Base-by-base conservation (phyloP, 805 yeast species). In the Candida pini region DNA sequence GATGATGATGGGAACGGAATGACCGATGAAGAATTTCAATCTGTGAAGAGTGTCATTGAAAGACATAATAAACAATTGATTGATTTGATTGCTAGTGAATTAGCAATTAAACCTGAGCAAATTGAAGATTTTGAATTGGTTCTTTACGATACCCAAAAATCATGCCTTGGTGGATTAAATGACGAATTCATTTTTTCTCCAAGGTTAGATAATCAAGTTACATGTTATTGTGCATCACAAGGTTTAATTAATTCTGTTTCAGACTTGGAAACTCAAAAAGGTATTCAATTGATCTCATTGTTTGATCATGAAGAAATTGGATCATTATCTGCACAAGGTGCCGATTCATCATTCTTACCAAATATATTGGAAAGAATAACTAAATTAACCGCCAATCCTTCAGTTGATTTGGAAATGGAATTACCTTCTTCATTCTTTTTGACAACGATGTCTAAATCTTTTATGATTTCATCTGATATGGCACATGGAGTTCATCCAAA, bases 231-330 rank as follows among this genome's bases (percentile, higher is more conserved):
- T 34, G 84, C 96, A 2, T 63, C 80, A 26, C 72, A 69, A 39
- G 97, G 86, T 6, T 63, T 90, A 31, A 62, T 84, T 26, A 72
- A 71, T 37, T 60, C 73, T 0, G 22, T 52, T 2, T 23, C 35
- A 0, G 22, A 33, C 9, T 56, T 81, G 27, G 60, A 54, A 1
- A 47, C 60, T 1, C 81, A 76, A 37, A 43, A 63, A 2, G 81
- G 85, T 28, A 77, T 87, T 27, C 78, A 82, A 52, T 57, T 89
- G 53, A 69, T 88, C 35, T 79, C 96, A 0, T 66, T 89, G 40
- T 90, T 92, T 58, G 98, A 90, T 57, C 97, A 92, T 58, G 98
- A 90, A 61, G 98, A 90, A 58, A 72, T 90, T 46, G 98, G 98
- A 1, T 88, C 97, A 2, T 69, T 78, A 7, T 82, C 95, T 13